Percentiles rank a stretch among this genome's conserved stretches.
These are phyloP conservation scores for Xylaria bambusicola DNA, from an alignment of 495 filamentous ascomycete species.

Conservation along the genomic window DNA sequence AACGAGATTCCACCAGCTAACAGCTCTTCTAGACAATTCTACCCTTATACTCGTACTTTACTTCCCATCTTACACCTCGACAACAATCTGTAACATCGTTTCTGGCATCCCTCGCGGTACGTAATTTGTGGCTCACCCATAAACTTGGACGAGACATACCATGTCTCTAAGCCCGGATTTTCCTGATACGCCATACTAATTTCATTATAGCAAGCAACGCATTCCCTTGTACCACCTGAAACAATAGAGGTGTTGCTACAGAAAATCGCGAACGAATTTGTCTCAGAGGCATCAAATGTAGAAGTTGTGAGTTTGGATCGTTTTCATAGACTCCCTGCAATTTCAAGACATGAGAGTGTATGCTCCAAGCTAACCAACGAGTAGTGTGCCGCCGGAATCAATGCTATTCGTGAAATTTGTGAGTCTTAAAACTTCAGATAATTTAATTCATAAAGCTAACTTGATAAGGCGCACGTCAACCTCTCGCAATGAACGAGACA, in stretches of 20 bases:
- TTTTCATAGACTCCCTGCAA: background rate
- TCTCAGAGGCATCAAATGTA: conserved; percentile 87
- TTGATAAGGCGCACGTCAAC: conserved; percentile 65
- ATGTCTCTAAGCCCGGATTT: no score
- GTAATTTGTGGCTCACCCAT: background rate
- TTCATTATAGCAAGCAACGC: conserved; percentile 65
- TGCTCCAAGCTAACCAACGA: background rate
- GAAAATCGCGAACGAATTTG: conserved; percentile 98
- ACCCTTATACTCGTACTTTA: conserved; percentile 74
- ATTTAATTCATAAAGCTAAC: conserved; percentile 9
- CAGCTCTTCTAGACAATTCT: conserved; percentile 36
- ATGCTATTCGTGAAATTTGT: conserved; percentile 92
- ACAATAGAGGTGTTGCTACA: conserved; percentile 86
- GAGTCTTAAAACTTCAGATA: background rate
- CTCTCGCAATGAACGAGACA: conserved; percentile 92
- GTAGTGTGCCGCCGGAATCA: conserved; percentile 83
- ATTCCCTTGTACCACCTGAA: conserved; percentile 91
- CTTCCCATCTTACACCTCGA: conserved; percentile 78
- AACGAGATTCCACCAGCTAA: conserved; percentile 32
- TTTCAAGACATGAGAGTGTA: background rate
- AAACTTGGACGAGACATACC: no score
- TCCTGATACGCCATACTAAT: no score
- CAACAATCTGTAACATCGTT: conserved; percentile 94
- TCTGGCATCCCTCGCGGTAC: conserved; percentile 78
- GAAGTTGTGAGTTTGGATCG: conserved; percentile 57